Evolutionary conservation across 2,329 filamentous ascomycete genomes (phyloP).

Genomic region (Hypoxylon sp.): DNA sequence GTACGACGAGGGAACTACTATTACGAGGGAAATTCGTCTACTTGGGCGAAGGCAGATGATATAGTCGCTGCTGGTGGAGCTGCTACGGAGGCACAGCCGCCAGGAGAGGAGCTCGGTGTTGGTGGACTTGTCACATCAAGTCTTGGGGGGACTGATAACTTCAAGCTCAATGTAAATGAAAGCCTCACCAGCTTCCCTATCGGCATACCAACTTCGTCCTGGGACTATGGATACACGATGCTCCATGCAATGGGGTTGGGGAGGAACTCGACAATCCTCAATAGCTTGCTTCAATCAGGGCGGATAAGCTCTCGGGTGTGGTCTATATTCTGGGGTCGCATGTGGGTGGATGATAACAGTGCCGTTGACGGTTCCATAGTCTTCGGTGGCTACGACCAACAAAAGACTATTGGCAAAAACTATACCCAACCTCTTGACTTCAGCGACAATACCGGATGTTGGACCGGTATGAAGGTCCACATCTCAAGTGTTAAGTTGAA

Average conservation of each 20-base stretch:
- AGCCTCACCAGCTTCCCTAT: conserved; percentile 16
- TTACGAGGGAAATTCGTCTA: conserved; percentile 23
- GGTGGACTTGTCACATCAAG: conserved; percentile 27
- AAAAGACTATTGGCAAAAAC: conserved; percentile 52
- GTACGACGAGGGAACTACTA: conserved; percentile 34
- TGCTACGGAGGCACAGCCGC: conserved; percentile 19
- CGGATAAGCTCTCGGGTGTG: conserved; percentile 33
- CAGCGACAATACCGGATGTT: conserved; percentile 47
- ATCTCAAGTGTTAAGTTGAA: conserved; percentile 50
- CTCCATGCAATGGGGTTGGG: conserved; percentile 37
- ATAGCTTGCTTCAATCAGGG: conserved; percentile 23
- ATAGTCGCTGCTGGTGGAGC: conserved; percentile 34
- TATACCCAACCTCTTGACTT: conserved; percentile 51
- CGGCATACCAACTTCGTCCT: conserved; percentile 30
- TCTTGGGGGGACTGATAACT: conserved; percentile 14
- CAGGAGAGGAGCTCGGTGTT: conserved; percentile 18
- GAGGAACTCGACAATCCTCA: conserved; percentile 37
- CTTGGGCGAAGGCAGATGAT: conserved; percentile 30
- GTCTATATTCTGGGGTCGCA: conserved; percentile 57
- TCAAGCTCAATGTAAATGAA: not conserved
- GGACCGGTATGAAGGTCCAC: conserved; percentile 51
- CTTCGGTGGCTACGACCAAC: conserved; percentile 55
- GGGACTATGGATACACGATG: conserved; percentile 34
- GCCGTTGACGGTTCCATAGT: conserved; percentile 53
- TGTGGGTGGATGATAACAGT: conserved; percentile 47